Conservation (phyloP, 2,329 filamentous ascomycete genomes). For the Dactylellina drechsleri region DNA sequence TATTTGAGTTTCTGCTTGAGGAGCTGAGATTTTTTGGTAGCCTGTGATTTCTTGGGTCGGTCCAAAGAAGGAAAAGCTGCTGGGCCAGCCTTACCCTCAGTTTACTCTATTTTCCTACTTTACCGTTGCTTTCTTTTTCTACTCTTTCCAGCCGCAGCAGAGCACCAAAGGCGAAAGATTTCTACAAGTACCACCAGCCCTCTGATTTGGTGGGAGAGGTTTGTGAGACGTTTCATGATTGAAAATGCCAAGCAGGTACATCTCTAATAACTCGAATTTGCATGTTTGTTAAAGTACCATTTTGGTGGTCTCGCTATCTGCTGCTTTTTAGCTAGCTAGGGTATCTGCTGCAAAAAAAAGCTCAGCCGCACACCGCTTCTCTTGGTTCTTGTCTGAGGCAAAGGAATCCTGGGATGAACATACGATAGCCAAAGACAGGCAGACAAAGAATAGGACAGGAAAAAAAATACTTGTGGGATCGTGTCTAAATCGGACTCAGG, state of each 20-base stretch:
- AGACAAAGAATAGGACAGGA: background rate
- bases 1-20: conserved; percentile 53
- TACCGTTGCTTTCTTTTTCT: conserved; percentile 9
- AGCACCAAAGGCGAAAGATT: conserved; percentile 24
- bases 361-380: conserved; percentile 35
- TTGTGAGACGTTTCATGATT: conserved; percentile 45
- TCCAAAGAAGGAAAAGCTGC: conserved; percentile 5
- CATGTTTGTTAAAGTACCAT: background rate
- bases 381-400: conserved; percentile 1
- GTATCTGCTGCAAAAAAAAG: background rate
- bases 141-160: conserved; percentile 35
- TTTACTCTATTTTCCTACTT: background rate
- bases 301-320: conserved; percentile 1
- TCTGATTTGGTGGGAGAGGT: conserved; percentile 9
- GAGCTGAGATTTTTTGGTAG: conserved; percentile 34
- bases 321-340: background rate
- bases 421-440: no score
- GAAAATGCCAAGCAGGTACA: conserved; percentile 16
- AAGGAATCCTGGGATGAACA: conserved; percentile 19
- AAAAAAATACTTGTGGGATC: conserved; percentile 3
- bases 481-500: conserved; percentile 25
- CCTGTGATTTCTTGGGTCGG: background rate
- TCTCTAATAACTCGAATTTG: background rate
- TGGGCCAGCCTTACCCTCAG: conserved; percentile 31
- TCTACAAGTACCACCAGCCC: background rate